Evolutionary conservation across 148 eudicot species (phyloP).

Genomic region (Heliosperma pusillum): DNA sequence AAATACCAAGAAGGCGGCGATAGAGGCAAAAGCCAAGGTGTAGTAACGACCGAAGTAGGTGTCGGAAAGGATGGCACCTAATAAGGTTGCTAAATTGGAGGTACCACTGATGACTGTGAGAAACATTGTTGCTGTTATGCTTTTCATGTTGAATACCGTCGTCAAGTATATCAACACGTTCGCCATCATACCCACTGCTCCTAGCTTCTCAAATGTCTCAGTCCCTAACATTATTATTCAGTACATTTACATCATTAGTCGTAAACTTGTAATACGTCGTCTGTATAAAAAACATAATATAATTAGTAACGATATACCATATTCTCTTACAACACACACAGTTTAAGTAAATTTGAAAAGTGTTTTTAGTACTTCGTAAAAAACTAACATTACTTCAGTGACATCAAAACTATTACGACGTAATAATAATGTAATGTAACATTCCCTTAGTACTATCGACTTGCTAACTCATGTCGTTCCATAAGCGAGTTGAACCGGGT

Average conservation of each 20-base stretch:
- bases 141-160: slow-evolving; percentile 60
- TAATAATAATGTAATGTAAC: too few species aligned
- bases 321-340: too few species aligned
- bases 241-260: background rate
- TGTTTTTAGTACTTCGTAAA: too few species aligned
- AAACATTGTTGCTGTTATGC: slow-evolving; percentile 57
- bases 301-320: too few species aligned
- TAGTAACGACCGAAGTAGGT: slow-evolving; percentile 76
- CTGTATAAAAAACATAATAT: too few species aligned
- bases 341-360: too few species aligned
- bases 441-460: too few species aligned
- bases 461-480: too few species aligned
- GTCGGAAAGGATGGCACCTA: slow-evolving; percentile 70
- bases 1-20: slow-evolving; percentile 57
- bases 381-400: too few species aligned
- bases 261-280: too few species aligned
- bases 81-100: slow-evolving; percentile 63
- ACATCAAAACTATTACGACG: too few species aligned
- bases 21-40: slow-evolving; percentile 61
- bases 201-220: slow-evolving; percentile 93
- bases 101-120: slow-evolving; percentile 68
- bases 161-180: slow-evolving; percentile 70
- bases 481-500: too few species aligned
- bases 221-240: slow-evolving; percentile 41
- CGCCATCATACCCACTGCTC: slow-evolving; percentile 59